These are phyloP conservation scores for Hanseniaspora thailandica DNA, from an alignment of 805 yeast species.

Conservation along the genomic window DNA sequence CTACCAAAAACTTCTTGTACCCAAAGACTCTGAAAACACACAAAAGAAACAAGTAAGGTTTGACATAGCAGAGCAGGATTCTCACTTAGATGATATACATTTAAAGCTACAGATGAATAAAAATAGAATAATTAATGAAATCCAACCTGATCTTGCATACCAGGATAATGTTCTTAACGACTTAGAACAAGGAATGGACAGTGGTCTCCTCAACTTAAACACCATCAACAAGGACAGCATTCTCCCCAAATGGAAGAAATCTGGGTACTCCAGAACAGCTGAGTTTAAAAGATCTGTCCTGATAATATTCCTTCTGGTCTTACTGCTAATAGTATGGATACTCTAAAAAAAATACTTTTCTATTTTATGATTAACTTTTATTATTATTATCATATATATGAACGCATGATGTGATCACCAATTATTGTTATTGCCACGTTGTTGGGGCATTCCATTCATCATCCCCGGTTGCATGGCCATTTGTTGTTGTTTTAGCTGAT, in stretches of 20 bases:
- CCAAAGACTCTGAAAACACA: background rate
- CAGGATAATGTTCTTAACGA: conserved; percentile 5
- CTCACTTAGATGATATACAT: conserved; percentile 4
- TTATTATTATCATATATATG: background rate
- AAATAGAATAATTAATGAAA: conserved; percentile 3
- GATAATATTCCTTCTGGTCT: background rate
- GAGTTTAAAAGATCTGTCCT: conserved; percentile 2
- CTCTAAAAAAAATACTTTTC: background rate
- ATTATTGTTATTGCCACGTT: conserved; percentile 2
- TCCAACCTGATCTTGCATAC: conserved; percentile 3
- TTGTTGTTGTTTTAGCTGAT: conserved; percentile 14
- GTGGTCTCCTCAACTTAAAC: conserved; percentile 3
- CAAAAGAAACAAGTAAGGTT: conserved; percentile 9
- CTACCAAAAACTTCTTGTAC: background rate
- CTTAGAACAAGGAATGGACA: conserved; percentile 10
- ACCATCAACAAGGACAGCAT: conserved; percentile 10
- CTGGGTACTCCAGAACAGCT: background rate
- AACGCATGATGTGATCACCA: background rate
- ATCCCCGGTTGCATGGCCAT: conserved; percentile 13
- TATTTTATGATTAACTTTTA: too few relatives aligned
- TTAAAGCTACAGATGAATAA: conserved; percentile 1
- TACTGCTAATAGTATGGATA: conserved; percentile 4
- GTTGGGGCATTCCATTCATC: conserved; percentile 13
- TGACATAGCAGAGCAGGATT: conserved; percentile 8
- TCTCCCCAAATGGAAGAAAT: conserved; percentile 8